Conservation (phyloP, 163 green algal species). For the Chlorella variabilis region DNA sequence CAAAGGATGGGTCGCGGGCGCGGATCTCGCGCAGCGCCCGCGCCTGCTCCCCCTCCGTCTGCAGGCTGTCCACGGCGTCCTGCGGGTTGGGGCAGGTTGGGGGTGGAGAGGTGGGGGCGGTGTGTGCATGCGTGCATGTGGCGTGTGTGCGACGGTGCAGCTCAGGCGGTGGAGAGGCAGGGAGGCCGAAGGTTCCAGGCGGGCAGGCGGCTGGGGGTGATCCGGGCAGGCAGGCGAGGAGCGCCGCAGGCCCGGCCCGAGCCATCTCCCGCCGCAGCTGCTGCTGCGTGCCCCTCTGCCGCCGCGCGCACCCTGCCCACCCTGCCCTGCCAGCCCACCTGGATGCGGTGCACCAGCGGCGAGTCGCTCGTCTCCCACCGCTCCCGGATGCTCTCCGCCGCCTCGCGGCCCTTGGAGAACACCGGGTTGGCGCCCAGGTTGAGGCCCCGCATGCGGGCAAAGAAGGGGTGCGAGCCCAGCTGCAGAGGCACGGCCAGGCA, state of each 20-base stretch:
- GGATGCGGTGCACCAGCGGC: constrained; percentile 87
- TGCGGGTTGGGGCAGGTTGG: constrained; percentile 39
- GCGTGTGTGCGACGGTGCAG: too few relatives aligned
- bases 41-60: constrained; percentile 84
- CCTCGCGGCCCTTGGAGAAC: constrained; percentile 50
- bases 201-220: too few relatives aligned
- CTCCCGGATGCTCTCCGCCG: constrained; percentile 80
- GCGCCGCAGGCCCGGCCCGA: too few relatives aligned
- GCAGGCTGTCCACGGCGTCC: constrained; percentile 87
- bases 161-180: too few relatives aligned
- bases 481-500: neutral
- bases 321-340: too few relatives aligned
- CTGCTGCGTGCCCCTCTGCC: too few relatives aligned
- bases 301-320: too few relatives aligned
- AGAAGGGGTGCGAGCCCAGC: constrained; percentile 53
- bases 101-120: neutral
- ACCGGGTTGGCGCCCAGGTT: constrained; percentile 34
- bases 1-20: constrained; percentile 84
- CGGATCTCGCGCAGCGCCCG: constrained; percentile 85
- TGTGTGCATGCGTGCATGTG: neutral
- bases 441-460: constrained; percentile 42
- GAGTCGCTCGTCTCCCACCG: constrained; percentile 91
- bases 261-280: too few relatives aligned
- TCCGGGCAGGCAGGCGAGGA: too few relatives aligned
- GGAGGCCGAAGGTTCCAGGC: too few relatives aligned